Conservation (phyloP, 179 eudicot genomes). For the Sideroxylon spinosum region DNA sequence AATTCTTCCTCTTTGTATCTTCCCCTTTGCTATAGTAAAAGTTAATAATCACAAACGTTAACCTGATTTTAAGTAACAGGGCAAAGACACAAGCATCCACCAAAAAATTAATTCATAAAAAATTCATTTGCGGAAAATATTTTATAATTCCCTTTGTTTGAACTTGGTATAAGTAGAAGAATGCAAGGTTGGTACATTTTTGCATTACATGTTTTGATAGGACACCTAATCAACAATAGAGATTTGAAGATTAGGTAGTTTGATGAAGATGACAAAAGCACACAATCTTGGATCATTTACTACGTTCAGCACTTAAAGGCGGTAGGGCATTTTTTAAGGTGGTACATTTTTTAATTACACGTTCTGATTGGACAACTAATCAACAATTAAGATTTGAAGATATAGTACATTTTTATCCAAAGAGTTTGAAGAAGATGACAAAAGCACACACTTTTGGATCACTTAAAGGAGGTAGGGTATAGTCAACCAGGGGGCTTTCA, state of each 20-base stretch:
- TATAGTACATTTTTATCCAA: background rate
- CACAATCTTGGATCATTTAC: too few species aligned
- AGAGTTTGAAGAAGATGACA: background rate
- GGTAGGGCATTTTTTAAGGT: too few species aligned
- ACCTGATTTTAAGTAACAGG: too few species aligned
- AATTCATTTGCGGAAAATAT: background rate
- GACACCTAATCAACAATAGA: background rate
- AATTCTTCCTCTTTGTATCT: slow-evolving; percentile 77
- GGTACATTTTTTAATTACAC: too few species aligned
- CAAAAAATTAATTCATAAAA: background rate
- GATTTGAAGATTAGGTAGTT: background rate
- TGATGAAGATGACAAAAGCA: too few species aligned
- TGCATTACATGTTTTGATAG: background rate
- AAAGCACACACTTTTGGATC: background rate
- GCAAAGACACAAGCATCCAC: background rate
- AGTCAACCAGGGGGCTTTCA: too few species aligned
- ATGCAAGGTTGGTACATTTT: background rate
- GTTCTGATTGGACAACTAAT: too few species aligned
- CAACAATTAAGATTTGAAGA: too few species aligned
- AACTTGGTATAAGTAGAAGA: background rate
- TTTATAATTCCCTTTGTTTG: background rate
- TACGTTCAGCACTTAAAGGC: too few species aligned
- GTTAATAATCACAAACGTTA: slow-evolving; percentile 4
- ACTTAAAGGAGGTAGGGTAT: background rate
- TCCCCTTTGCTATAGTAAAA: slow-evolving; percentile 68